Evolutionary conservation across 192 early-diverging fungal species (phyloP), one percentile per base, ranked within the genome.

Genomic region (Kappamyces sp.): DNA sequence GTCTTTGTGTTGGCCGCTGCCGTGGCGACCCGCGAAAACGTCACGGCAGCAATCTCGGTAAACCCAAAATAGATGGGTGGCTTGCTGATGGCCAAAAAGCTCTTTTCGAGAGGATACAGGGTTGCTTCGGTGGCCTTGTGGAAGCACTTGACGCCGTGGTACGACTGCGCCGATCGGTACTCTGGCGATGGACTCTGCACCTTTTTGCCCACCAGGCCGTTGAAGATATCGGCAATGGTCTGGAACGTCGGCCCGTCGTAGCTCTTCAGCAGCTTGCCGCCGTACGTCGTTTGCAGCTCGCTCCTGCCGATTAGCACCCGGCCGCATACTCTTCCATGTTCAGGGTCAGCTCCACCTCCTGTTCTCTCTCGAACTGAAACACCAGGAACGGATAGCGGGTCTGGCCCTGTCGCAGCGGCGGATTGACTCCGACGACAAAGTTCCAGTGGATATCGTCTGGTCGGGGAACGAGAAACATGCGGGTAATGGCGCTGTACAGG

Each of bases 81-180:
- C 67, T 99, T 99, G 37, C 91, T 90, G 48, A 94, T 85, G 55
- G 94, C 93, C 45, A 99, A 39, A 61, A 99, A 86, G n/a, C 85
- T 86, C 65, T 91, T 91, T 57, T 95, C 94, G 42, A 96, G 76
- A 2, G 91, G 94, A 55, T 94, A 99, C 29, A 99, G 68, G 48
- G 85, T 86, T 55, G 90, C 91, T 65, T 99, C 96, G 77, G 89
- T 95, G 36, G 96, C 93, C 74, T 96, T 99, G 78, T 91, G 84
- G 33, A 91, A 93, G 57, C 91, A 94, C 69, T 96, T 95, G 67
- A 98, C 72, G 14, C 90, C 93, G 49, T 78, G 74, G 12, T 87
- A 72, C 31, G 77, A 82, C 57, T 91, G 89, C 49, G 85, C 80
- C 47, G 53, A 59, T 30, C 77, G 64, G 67, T 76, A 87, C 34